Evolutionary conservation across 768 basidiomycete species (phyloP).

Genomic region (Collybia nuda): DNA sequence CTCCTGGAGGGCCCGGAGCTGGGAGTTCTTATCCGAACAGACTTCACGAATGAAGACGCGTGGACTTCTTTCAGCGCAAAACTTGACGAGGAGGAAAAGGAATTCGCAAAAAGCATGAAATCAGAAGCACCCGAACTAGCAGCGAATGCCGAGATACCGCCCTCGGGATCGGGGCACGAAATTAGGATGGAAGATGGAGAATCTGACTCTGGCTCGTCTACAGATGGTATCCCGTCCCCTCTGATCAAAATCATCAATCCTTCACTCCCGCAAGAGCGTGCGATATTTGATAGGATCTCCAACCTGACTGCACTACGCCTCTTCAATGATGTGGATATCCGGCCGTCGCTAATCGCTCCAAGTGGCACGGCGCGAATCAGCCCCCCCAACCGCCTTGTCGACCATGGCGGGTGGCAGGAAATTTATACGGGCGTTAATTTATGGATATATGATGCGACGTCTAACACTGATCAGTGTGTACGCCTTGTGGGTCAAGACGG

Average conservation of each 20-base stretch:
- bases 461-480: conserved; percentile 65
- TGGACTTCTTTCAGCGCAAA: conserved; percentile 56
- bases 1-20: conserved; percentile 46
- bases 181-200: conserved; percentile 34
- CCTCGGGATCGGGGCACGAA: conserved; percentile 8
- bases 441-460: conserved; percentile 74
- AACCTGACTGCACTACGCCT: conserved; percentile 68
- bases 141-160: neutral
- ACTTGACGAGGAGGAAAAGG: conserved; percentile 57
- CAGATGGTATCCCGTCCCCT: conserved; percentile 26
- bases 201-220: conserved; percentile 27
- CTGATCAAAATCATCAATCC: conserved; percentile 53
- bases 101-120: conserved; percentile 36
- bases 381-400: conserved; percentile 59
- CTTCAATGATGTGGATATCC: conserved; percentile 70
- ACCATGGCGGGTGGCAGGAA: conserved; percentile 69
- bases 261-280: conserved; percentile 34
- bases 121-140: neutral
- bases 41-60: conserved; percentile 65
- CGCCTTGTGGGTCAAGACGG: conserved; percentile 62
- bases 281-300: conserved; percentile 47
- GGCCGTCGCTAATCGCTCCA: conserved; percentile 48
- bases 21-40: conserved; percentile 71
- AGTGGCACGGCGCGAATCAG: conserved; percentile 42
- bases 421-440: conserved; percentile 64